Base-by-base conservation (phyloP, 2,329 filamentous ascomycete species). In the Fusarium verticillioides region DNA sequence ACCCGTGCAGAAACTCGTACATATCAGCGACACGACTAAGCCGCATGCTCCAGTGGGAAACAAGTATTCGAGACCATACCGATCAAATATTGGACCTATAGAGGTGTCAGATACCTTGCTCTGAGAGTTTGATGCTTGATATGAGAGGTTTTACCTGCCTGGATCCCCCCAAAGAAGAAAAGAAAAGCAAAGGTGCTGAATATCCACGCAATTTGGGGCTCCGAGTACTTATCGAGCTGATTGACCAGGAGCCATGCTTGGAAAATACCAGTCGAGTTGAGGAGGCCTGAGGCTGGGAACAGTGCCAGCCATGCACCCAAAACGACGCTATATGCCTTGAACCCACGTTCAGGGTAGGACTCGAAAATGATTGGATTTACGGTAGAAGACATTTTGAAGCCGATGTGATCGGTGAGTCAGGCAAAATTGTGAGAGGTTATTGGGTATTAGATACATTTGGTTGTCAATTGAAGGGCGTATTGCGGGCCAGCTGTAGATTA, bases 401-500 rank as follows among this genome's bases (percentile, higher is more conserved):
- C 0, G 13, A 8, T 16, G 9, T 8, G 1, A 8, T 2, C 7
- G 4, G 4, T 8, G 2, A 30, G 6, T n/a, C 3, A 4, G 16
- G 2, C 7, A 5, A 30, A 6, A 21, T 16, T 18, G 9, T 49
- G 7, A 6, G 21, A n/a, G 9, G 1, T 10, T 10, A 7, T 8
- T 4, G 1, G 7, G 28, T 13, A 11, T 30, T 3, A n/a, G 10
- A 18, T 2, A 9, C 0, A 49, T 9, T 1, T 16, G 7, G 15
- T 49, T 49, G 46, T 49, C 28, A 9, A 32, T 3, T 3, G 7
- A 49, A 49, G 6, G 46, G 46, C 46, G 46, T 18, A 3, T 2
- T 9, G 28, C 21, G 21, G 21, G 19, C n/a, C 21, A 7, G 2
- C 5, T 4, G 44, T 9, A 8, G 26, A 47, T 21, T 8, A 6